These are phyloP conservation scores for Auriculariales sp. DNA, from an alignment of 768 basidiomycete genomes.

Conservation along the genomic window DNA sequence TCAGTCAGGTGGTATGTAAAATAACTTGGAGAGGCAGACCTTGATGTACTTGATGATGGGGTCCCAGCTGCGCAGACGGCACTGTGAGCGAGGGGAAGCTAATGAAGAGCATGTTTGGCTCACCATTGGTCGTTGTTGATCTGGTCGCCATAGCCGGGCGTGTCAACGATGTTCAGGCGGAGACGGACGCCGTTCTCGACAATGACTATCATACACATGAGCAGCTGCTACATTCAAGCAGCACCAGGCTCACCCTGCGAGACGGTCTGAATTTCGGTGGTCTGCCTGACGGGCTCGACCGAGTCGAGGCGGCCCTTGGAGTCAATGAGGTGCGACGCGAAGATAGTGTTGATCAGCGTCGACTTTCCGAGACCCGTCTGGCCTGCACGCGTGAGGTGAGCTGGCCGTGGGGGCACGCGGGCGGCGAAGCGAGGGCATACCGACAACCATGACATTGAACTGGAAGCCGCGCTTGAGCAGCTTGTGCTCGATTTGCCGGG, in stretches of 20 bases:
- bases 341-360: constrained; percentile 97
- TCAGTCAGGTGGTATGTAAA: neutral
- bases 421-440: constrained; percentile 32
- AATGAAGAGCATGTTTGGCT: neutral
- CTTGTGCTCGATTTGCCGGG: constrained; percentile 97
- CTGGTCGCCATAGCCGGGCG: constrained; percentile 95
- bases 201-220: constrained; percentile 45
- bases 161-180: constrained; percentile 94
- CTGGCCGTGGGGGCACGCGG: constrained; percentile 1
- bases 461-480: constrained; percentile 97
- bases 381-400: constrained; percentile 34
- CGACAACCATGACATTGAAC: constrained; percentile 96
- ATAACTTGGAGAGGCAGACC: constrained; percentile 9
- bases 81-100: neutral
- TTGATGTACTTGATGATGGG: constrained; percentile 98
- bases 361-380: constrained; percentile 98
- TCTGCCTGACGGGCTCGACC: constrained; percentile 84
- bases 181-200: constrained; percentile 92
- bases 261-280: constrained; percentile 90
- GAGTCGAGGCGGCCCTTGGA: constrained; percentile 85
- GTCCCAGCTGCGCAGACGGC: constrained; percentile 74
- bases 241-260: constrained; percentile 59
- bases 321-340: constrained; percentile 95
- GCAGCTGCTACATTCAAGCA: constrained; percentile 4
- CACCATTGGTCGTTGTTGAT: constrained; percentile 98